These are phyloP conservation scores for Bertia moriformis DNA, from an alignment of 2,329 filamentous ascomycete species.

Conservation along the genomic window DNA sequence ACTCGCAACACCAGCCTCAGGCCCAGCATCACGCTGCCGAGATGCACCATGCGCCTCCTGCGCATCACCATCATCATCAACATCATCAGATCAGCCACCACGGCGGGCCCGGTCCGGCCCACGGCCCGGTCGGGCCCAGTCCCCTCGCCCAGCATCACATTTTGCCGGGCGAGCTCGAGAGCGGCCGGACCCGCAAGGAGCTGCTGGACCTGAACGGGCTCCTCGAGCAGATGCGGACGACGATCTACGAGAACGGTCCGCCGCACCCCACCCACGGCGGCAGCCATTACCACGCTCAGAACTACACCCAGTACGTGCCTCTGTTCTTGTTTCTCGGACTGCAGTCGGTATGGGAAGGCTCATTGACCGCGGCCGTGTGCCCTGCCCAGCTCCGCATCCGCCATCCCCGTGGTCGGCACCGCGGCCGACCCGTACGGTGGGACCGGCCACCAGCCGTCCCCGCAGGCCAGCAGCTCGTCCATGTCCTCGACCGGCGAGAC, in stretches of 20 bases:
- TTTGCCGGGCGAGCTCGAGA: too few relatives aligned
- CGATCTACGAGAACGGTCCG: conserved; percentile 83
- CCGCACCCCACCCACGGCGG: conserved; percentile 47
- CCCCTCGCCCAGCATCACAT: conserved; percentile 78
- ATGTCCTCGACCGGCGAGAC: conserved; percentile 49
- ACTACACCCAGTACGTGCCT: too few relatives aligned
- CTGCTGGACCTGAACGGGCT: conserved; percentile 87
- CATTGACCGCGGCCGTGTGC: too few relatives aligned
- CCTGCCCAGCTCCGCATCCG: too few relatives aligned
- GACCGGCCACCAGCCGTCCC: conserved; percentile 44
- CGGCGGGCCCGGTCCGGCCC: conserved; percentile 23
- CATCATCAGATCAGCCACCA: conserved; percentile 44
- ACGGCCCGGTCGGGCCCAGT: conserved; percentile 57
- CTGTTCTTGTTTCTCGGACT: too few relatives aligned
- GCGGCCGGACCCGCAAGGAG: conserved; percentile 83
- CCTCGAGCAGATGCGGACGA: conserved; percentile 88
- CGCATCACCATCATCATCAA: too few relatives aligned
- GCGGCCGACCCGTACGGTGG: too few relatives aligned
- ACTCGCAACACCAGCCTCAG: too few relatives aligned
- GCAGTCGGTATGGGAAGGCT: too few relatives aligned
- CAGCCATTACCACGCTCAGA: conserved; percentile 40
- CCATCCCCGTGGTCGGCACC: too few relatives aligned
- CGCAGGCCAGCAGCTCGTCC: conserved; percentile 37
- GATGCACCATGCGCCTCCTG: too few relatives aligned
- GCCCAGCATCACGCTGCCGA: too few relatives aligned